Conservation (phyloP, 2,329 filamentous ascomycete species). For the Mollisiaceae sp. region DNA sequence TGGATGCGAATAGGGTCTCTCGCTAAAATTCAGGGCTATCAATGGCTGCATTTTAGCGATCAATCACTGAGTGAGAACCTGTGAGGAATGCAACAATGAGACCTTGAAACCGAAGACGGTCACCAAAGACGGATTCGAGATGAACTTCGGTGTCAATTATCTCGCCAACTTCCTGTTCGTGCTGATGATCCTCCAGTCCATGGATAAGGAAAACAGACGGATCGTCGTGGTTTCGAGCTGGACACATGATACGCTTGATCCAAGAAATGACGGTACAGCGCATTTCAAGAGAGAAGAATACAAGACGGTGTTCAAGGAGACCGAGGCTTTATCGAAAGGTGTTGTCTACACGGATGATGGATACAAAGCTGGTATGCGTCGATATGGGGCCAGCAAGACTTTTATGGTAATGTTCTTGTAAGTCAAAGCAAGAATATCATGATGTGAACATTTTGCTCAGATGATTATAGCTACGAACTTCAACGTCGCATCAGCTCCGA, state of each 20-base stretch:
- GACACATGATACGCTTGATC: conserved; percentile 35
- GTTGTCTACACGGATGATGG: conserved; percentile 21
- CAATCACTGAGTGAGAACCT: no score
- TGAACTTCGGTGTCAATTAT: conserved; percentile 43
- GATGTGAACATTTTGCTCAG: not conserved
- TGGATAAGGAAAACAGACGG: conserved; percentile 43
- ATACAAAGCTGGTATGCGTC: conserved; percentile 21
- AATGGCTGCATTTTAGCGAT: no score
- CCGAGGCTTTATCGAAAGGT: conserved; percentile 20
- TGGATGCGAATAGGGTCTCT: no score
- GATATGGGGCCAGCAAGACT: conserved; percentile 27
- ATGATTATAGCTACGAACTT: conserved; percentile 23
- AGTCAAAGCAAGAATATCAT: not conserved
- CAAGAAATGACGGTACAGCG: conserved; percentile 1
- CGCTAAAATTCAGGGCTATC: no score
- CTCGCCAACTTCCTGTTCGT: conserved; percentile 45
- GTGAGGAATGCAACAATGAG: not conserved
- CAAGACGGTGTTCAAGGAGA: conserved; percentile 37
- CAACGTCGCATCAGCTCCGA: conserved; percentile 27
- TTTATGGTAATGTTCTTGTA: conserved; percentile 28
- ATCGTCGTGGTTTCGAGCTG: conserved; percentile 39
- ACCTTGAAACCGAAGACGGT: conserved; percentile 32
- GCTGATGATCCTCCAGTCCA: conserved; percentile 43
- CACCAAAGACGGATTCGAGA: conserved; percentile 44
- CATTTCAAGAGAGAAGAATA: conserved; percentile 31